A percentile compares a stretch with the other conserved stretches of the same genome.
Evolutionary conservation across 805 yeast species (phyloP).

Genomic region (Lachancea nothofagi): DNA sequence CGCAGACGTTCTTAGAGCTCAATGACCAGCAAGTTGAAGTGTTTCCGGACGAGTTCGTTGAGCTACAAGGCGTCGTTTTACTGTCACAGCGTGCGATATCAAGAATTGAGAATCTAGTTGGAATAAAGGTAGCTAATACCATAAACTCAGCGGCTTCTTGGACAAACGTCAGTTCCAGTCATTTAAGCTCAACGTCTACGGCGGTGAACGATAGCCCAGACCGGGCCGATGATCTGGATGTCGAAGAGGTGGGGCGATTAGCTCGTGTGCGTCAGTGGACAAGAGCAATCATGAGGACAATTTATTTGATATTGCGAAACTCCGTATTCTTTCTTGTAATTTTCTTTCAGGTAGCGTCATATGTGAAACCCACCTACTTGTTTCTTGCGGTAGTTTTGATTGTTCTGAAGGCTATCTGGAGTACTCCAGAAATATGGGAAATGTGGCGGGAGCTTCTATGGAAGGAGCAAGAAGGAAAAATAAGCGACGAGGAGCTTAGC

Average conservation of each 20-base stretch:
- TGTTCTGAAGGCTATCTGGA: conserved; percentile 18
- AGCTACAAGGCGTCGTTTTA: conserved; percentile 14
- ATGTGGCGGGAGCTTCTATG: conserved; percentile 22
- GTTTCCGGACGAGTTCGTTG: conserved; percentile 14
- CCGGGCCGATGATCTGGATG: conserved; percentile 1
- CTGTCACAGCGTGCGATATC: conserved; percentile 16
- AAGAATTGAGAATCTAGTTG: conserved; percentile 14
- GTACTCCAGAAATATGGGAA: conserved; percentile 23
- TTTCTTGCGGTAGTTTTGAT: conserved; percentile 13
- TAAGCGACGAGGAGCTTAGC: conserved; percentile 2
- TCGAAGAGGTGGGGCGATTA: conserved; percentile 4
- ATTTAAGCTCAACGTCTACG: not conserved
- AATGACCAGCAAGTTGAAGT: conserved; percentile 11
- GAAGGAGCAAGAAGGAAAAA: not conserved
- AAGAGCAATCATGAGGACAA: conserved; percentile 14
- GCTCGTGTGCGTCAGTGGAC: conserved; percentile 7
- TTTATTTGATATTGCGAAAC: conserved; percentile 20
- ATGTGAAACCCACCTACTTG: conserved; percentile 18
- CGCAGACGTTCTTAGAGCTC: conserved; percentile 7
- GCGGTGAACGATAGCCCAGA: not conserved
- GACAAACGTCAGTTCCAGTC: not conserved
- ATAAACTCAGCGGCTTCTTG: no score
- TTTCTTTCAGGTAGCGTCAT: conserved; percentile 17
- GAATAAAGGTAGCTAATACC: no score
- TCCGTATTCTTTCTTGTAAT: conserved; percentile 21